phyloP scores from a whole-genome alignment of 257 asterid species.

The Solanum paucissectum region DNA sequence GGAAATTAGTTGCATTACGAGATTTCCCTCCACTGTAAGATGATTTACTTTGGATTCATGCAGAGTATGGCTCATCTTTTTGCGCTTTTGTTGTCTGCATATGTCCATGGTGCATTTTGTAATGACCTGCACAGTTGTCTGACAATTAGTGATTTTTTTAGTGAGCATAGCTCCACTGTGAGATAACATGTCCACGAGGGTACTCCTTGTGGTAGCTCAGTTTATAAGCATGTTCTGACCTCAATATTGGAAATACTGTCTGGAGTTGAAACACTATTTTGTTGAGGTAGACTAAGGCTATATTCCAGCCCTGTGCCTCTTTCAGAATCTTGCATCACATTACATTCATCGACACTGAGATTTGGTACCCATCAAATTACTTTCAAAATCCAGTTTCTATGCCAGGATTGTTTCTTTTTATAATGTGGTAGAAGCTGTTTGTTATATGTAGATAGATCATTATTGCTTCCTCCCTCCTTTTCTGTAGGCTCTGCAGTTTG shows the following conservation, averaged over 20 bases:
- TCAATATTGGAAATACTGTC: background rate
- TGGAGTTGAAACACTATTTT: background rate
- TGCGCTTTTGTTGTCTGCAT: background rate
- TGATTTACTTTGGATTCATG: background rate
- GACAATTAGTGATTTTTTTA: background rate
- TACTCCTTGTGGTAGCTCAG: background rate
- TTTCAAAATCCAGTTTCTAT: background rate
- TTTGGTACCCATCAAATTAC: background rate
- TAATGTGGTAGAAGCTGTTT: background rate
- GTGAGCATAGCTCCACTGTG: background rate
- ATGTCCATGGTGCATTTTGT: background rate
- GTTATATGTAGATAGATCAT: background rate
- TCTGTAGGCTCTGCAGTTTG: conserved; percentile 62
- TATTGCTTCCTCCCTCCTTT: background rate
- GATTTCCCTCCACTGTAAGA: conserved; percentile 86
- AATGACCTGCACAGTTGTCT: background rate
- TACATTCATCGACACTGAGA: background rate
- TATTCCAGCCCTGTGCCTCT: background rate
- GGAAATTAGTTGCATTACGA: conserved; percentile 64
- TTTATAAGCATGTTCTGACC: background rate
- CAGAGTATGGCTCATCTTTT: background rate
- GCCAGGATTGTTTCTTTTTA: background rate
- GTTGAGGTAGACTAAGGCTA: background rate
- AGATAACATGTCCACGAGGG: background rate
- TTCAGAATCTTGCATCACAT: background rate